These are phyloP conservation scores for Suhomyces yuchorum DNA, from an alignment of 1,139 yeast species.

Conservation along the genomic window DNA sequence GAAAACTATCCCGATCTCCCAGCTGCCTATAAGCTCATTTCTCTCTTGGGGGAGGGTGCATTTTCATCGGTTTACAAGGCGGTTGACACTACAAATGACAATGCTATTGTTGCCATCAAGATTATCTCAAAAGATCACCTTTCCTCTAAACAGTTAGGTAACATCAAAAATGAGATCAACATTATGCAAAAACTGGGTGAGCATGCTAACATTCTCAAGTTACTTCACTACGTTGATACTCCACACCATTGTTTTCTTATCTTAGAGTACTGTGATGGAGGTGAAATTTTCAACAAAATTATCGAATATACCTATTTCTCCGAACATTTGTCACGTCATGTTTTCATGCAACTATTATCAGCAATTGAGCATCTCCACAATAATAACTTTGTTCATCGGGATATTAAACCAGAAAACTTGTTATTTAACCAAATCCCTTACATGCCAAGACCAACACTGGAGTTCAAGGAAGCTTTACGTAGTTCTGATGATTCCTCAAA, in stretches of 20 bases:
- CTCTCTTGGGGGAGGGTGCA: slow-evolving; percentile 78
- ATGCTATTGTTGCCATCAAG: slow-evolving; percentile 74
- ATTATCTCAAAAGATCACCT: slow-evolving; percentile 71
- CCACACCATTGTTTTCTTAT: slow-evolving; percentile 72
- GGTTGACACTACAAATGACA: slow-evolving; percentile 40
- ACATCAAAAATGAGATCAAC: slow-evolving; percentile 80
- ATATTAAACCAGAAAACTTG: slow-evolving; percentile 91
- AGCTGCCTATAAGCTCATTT: slow-evolving; percentile 21
- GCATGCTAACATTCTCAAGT: slow-evolving; percentile 73
- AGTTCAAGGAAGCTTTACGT: slow-evolving; percentile 48
- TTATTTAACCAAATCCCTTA: slow-evolving; percentile 55
- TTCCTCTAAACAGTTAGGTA: slow-evolving; percentile 49
- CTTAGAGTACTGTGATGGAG: slow-evolving; percentile 87
- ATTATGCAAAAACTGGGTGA: slow-evolving; percentile 70
- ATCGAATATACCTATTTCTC: slow-evolving; percentile 89
- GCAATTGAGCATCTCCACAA: slow-evolving; percentile 83
- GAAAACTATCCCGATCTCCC: slow-evolving; percentile 22
- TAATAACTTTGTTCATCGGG: slow-evolving; percentile 90
- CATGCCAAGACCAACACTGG: slow-evolving; percentile 49
- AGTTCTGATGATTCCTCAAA: slow-evolving; percentile 77
- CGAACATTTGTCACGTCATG: slow-evolving; percentile 82
- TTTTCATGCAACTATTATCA: slow-evolving; percentile 78
- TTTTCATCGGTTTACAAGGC: slow-evolving; percentile 87
- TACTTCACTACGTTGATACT: slow-evolving; percentile 62
- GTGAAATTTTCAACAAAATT: slow-evolving; percentile 92